Evolutionary conservation across 257 asterid genomes (phyloP).

Genomic region (Solanum stenotomum): DNA sequence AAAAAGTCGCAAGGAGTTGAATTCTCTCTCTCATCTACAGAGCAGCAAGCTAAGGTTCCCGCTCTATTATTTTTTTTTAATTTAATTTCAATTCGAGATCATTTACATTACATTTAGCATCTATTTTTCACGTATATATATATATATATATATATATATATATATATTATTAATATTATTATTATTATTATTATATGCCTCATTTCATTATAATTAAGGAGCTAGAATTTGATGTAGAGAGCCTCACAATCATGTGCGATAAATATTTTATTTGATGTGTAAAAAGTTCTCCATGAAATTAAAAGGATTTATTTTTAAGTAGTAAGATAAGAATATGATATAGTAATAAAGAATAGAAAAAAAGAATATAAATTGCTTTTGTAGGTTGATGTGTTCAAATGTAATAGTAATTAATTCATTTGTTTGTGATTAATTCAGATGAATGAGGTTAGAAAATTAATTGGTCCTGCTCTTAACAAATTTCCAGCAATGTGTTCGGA

Average conservation of each 20-base stretch:
- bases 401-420: background rate
- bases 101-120: background rate
- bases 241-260: background rate
- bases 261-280: too few relatives aligned
- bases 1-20: slow-evolving; percentile 15
- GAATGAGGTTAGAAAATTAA: slow-evolving; percentile 26
- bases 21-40: slow-evolving; percentile 10
- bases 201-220: background rate
- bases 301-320: background rate
- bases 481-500: slow-evolving; percentile 34
- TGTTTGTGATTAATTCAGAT: slow-evolving; percentile 19
- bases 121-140: background rate
- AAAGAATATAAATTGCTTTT: background rate
- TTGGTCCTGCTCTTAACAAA: slow-evolving; percentile 32
- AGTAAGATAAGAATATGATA: too few relatives aligned
- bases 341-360: too few relatives aligned
- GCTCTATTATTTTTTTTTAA: background rate
- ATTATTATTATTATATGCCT: too few relatives aligned
- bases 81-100: background rate
- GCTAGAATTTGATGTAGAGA: background rate
- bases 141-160: too few relatives aligned
- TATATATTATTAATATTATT: too few relatives aligned
- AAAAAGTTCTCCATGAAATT: too few relatives aligned
- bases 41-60: slow-evolving; percentile 40
- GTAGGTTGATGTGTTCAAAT: background rate